phyloP scores from a whole-genome alignment of 495 filamentous ascomycete genomes.

The Margaritispora aquatica region DNA sequence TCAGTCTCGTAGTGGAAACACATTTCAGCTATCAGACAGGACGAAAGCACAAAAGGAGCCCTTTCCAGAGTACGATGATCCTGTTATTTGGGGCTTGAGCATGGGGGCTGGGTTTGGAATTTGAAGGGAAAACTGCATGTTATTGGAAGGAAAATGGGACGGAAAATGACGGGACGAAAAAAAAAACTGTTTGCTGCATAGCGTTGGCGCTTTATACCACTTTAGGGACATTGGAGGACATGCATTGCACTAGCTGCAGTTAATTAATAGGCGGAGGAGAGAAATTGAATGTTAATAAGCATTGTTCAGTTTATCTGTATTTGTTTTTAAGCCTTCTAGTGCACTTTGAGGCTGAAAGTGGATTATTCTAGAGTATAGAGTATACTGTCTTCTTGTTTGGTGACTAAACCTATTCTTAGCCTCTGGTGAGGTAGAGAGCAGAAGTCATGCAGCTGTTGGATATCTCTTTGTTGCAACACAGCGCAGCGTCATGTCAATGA shows the following conservation, averaged over 20 bases:
- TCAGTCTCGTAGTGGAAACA: background rate
- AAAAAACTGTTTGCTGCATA: slow-evolving; percentile 7
- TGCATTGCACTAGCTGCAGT: background rate
- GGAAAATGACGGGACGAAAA: background rate
- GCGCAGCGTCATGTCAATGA: no score
- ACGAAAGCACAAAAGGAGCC: background rate
- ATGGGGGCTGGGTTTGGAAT: background rate
- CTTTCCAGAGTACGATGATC: slow-evolving; percentile 9
- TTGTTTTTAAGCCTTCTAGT: no score
- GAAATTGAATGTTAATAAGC: background rate
- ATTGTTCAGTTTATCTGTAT: no score
- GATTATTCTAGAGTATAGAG: no score
- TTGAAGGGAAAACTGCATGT: background rate
- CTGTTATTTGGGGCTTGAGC: background rate
- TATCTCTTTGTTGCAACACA: no score
- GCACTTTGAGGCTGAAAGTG: no score
- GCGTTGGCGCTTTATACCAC: slow-evolving; percentile 21
- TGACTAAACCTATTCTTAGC: no score
- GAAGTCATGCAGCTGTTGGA: no score
- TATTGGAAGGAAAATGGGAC: no score
- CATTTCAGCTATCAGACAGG: background rate
- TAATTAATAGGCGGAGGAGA: background rate
- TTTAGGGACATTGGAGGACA: background rate
- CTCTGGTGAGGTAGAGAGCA: no score
- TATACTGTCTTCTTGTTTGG: no score